These are phyloP conservation scores for Pichia occidentalis DNA, from an alignment of 805 yeast species.

Conservation along the genomic window DNA sequence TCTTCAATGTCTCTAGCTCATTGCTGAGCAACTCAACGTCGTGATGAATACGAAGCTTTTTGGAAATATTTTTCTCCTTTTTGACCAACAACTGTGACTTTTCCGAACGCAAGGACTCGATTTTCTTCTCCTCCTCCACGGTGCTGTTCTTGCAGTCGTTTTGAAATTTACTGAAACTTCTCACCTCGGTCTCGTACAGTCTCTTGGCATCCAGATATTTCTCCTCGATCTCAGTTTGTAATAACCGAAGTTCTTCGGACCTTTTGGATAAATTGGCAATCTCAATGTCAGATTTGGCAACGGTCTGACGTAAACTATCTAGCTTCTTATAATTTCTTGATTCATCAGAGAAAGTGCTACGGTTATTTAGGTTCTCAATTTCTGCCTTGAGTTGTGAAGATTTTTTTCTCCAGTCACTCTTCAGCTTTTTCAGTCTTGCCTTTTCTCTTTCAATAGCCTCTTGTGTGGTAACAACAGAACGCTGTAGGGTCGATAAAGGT, in stretches of 20 bases:
- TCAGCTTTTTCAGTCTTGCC: conserved; percentile 47
- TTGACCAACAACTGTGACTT: conserved; percentile 26
- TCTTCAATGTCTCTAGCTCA: conserved; percentile 25
- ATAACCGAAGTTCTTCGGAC: conserved; percentile 30
- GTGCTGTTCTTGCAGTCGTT: conserved; percentile 25
- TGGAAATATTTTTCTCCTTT: conserved; percentile 29
- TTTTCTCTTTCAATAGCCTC: conserved; percentile 53
- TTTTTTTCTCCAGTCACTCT: conserved; percentile 53
- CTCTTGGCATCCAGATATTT: conserved; percentile 32
- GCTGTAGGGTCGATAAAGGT: conserved; percentile 59
- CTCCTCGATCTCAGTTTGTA: conserved; percentile 35
- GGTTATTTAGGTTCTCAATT: conserved; percentile 45
- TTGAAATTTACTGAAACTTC: conserved; percentile 29
- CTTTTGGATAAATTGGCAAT: conserved; percentile 32
- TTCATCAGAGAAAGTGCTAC: conserved; percentile 46
- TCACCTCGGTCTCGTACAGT: conserved; percentile 31
- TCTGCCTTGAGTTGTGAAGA: conserved; percentile 47
- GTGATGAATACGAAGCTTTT: conserved; percentile 25
- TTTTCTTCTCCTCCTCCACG: conserved; percentile 17
- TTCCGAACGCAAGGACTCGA: conserved; percentile 27
- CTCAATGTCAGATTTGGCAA: conserved; percentile 34
- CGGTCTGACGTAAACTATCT: conserved; percentile 42
- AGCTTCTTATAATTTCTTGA: conserved; percentile 49
- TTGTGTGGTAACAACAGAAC: conserved; percentile 58
- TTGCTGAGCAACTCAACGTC: conserved; percentile 21